These are phyloP conservation scores for Penicillium fuscoglaucum DNA, from an alignment of 2,329 filamentous ascomycete species.

Conservation along the genomic window DNA sequence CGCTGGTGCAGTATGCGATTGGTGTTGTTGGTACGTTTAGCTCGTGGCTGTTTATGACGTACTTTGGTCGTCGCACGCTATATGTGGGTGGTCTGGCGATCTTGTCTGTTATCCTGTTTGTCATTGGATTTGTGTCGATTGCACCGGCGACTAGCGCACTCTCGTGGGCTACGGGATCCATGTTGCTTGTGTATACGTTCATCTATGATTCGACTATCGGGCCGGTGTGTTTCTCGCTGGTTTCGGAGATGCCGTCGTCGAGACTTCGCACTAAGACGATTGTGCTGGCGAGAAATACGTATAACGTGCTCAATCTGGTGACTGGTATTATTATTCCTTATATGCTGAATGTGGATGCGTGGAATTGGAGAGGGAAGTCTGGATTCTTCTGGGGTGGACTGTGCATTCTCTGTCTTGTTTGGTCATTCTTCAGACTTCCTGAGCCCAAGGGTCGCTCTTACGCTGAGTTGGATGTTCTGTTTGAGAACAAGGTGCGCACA, in stretches of 20 bases:
- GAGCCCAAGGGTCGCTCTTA: conserved; percentile 76
- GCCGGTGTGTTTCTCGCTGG: conserved; percentile 54
- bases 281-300: conserved; percentile 52
- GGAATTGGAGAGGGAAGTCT: conserved; percentile 79
- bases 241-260: conserved; percentile 56
- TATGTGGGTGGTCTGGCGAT: conserved; percentile 34
- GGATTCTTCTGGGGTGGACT: conserved; percentile 81
- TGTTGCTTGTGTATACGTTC: conserved; percentile 56
- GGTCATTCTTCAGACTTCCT: conserved; percentile 73
- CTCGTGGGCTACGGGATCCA: conserved; percentile 45
- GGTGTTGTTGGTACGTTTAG: conserved; percentile 52
- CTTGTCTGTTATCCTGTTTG: conserved; percentile 15
- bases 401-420: conserved; percentile 72
- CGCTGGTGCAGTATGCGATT: conserved; percentile 61
- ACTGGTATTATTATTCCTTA: conserved; percentile 74
- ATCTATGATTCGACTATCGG: conserved; percentile 57
- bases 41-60: conserved; percentile 49
- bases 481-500: conserved; percentile 66
- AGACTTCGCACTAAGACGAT: conserved; percentile 57
- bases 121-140: conserved; percentile 27
- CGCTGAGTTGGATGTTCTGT: conserved; percentile 77
- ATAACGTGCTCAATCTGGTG: conserved; percentile 46
- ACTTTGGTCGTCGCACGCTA: conserved; percentile 42
- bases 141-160: conserved; percentile 21
- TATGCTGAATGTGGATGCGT: conserved; percentile 80